Conservation (phyloP, 2,329 filamentous ascomycete species). For the Phialemoniopsis sp. region DNA sequence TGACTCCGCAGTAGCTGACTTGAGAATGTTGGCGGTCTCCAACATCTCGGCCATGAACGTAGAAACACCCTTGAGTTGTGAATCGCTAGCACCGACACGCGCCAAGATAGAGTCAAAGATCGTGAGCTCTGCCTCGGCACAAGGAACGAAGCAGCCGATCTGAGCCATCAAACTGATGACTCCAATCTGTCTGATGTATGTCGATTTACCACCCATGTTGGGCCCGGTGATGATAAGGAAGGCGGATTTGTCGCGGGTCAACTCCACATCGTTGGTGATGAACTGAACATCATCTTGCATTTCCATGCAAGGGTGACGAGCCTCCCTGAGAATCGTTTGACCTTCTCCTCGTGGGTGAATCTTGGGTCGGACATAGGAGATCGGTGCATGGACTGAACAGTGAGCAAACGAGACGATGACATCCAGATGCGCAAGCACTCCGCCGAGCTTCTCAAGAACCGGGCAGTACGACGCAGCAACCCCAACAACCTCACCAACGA, state of each 20-base stretch:
- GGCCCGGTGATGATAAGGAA: slow-evolving; percentile 97
- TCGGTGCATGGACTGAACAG: slow-evolving; percentile 87
- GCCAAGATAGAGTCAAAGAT: slow-evolving; percentile 97
- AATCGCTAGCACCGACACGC: slow-evolving; percentile 91
- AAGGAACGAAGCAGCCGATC: slow-evolving; percentile 93
- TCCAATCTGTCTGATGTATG: slow-evolving; percentile 95
- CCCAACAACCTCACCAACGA: slow-evolving; percentile 87
- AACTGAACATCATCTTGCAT: slow-evolving; percentile 98
- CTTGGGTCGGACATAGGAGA: slow-evolving; percentile 83
- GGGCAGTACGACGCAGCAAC: slow-evolving; percentile 95
- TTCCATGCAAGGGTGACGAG: slow-evolving; percentile 95
- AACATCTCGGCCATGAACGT: slow-evolving; percentile 99
- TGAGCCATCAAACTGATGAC: slow-evolving; percentile 98
- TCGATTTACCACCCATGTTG: slow-evolving; percentile 99
- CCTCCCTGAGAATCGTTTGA: slow-evolving; percentile 85
- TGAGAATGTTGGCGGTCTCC: slow-evolving; percentile 96
- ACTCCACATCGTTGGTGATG: slow-evolving; percentile 92
- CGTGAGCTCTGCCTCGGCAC: slow-evolving; percentile 81
- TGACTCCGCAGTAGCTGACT: slow-evolving; percentile 90
- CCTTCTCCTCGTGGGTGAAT: slow-evolving; percentile 87
- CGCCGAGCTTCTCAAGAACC: slow-evolving; percentile 83
- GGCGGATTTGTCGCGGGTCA: slow-evolving; percentile 73
- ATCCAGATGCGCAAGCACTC: slow-evolving; percentile 86
- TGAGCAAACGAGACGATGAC: slow-evolving; percentile 94
- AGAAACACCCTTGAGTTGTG: slow-evolving; percentile 93